Base-by-base conservation (phyloP, 2,329 filamentous ascomycete genomes). In the Alternaria sp. region DNA sequence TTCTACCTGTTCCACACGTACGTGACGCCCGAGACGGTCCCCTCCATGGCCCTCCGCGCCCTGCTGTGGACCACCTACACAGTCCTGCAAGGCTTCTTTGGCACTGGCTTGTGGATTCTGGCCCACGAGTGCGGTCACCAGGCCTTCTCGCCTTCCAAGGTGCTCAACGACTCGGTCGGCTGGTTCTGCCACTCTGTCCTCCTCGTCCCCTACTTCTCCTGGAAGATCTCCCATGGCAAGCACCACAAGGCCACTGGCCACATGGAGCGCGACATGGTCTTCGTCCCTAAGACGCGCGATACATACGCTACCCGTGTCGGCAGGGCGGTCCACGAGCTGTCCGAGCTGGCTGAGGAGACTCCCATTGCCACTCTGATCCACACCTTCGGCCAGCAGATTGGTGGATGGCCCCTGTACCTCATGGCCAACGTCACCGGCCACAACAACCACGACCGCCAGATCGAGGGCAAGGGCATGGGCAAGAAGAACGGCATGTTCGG, bases 161-260 rank as follows among this genome's bases (percentile, higher is more conserved):
- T 87, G 10, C 80, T 97, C 77, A 98, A 98, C 83, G 93, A 98
- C 80, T 87, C 91, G 26, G 92, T 95, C 58, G 94, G 94, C 73
- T 97, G 92, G 91, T 79, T 97, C 77, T 87, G 92, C 70, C 94
- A 98, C 83, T 97, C 93, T 36, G 80, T 88, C 42, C 87, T 97
- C 37, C 84, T 97, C 56, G 94, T 99, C 48, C 95, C 95, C 23
- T 99, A 98, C 84, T 99, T 97, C 84, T 96, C 92, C 77, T 99
- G 95, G 95, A 96, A 99, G 83, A 93, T 98, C 81, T 97, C 93
- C 68, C 95, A 99, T 83, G 91, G 92, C 83, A 97, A 97, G 88
- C 95, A 99, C 84, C 95, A 99, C 90, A 98, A 98, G 86, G 93
- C 93, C 65, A 99, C 95, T 37, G 95, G 93, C 72, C 88, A 99